Percentiles rank a stretch among this genome's conserved stretches.
Evolutionary conservation across 2,329 filamentous ascomycete genomes (phyloP).

Genomic region (Stemphylium lycopersici): DNA sequence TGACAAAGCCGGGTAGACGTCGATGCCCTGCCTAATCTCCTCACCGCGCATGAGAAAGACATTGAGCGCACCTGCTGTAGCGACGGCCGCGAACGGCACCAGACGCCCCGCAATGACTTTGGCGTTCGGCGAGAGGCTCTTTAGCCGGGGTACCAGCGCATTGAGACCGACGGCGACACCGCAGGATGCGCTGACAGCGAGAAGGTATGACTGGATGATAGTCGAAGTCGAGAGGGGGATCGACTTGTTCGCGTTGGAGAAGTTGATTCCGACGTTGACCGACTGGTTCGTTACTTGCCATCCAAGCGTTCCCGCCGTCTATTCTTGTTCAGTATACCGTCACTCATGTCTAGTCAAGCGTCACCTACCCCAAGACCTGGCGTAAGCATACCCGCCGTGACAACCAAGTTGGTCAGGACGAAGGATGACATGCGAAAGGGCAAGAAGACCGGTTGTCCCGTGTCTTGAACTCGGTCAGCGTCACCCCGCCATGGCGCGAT

Average conservation of each 20-base stretch:
- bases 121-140: slow-evolving; percentile 74
- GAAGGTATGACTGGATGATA: slow-evolving; percentile 85
- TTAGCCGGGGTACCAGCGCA: slow-evolving; percentile 83
- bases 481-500: not conserved
- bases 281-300: slow-evolving; percentile 99
- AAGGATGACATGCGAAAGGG: slow-evolving; percentile 98
- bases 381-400: slow-evolving; percentile 96
- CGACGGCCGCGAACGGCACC: slow-evolving; percentile 94
- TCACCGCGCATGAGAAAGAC: slow-evolving; percentile 98
- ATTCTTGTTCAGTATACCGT: slow-evolving; percentile 25
- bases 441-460: slow-evolving; percentile 86
- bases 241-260: slow-evolving; percentile 96
- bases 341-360: not conserved
- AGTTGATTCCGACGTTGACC: slow-evolving; percentile 97
- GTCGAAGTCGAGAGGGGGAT: slow-evolving; percentile 81
- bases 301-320: slow-evolving; percentile 82
- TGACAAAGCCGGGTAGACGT: slow-evolving; percentile 83
- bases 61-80: slow-evolving; percentile 87
- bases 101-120: slow-evolving; percentile 80
- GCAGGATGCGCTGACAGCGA: slow-evolving; percentile 92
- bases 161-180: slow-evolving; percentile 93
- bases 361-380: slow-evolving; percentile 73
- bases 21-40: slow-evolving; percentile 91
- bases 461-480: slow-evolving; percentile 65
- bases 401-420: slow-evolving; percentile 89